Percentiles rank a stretch among this genome's conserved stretches.
Evolutionary conservation across 2,329 filamentous ascomycete genomes (phyloP).

Genomic region (Fonsecaea nubica): DNA sequence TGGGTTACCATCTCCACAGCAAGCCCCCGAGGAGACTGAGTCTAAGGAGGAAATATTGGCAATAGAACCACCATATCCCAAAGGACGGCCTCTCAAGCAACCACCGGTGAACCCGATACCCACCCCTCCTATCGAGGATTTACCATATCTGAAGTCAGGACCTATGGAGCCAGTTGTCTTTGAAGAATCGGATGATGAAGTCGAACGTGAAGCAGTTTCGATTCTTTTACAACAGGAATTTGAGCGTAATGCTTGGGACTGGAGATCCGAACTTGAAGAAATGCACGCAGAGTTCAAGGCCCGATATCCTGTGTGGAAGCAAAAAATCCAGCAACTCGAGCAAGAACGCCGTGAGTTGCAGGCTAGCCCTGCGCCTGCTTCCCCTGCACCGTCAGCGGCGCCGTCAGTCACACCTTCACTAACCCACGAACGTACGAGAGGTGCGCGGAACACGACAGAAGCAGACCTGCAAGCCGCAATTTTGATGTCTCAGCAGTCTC

Average conservation of each 20-base stretch:
- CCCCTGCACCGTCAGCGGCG: conserved; percentile 43
- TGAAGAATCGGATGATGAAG: conserved; percentile 53
- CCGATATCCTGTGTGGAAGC: conserved; percentile 54
- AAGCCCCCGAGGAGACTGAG: conserved; percentile 39
- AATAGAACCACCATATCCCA: conserved; percentile 31
- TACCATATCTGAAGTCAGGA: conserved; percentile 54
- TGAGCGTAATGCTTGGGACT: conserved; percentile 48
- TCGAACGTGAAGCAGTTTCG: conserved; percentile 49
- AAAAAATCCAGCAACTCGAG: conserved; percentile 52
- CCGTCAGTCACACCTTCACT: conserved; percentile 43
- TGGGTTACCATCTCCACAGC: conserved; percentile 37
- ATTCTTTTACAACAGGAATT: conserved; percentile 49
- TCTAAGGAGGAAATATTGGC: conserved; percentile 26
- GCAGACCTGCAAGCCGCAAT: conserved; percentile 58
- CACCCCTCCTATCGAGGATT: conserved; percentile 49
- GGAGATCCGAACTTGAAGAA: conserved; percentile 49
- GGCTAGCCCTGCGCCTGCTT: conserved; percentile 47
- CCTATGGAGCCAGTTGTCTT: conserved; percentile 54
- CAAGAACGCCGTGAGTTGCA: conserved; percentile 48
- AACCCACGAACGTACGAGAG: conserved; percentile 49
- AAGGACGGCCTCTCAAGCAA: conserved; percentile 38
- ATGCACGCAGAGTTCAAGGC: conserved; percentile 50
- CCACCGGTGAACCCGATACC: conserved; percentile 40
- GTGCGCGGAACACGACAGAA: conserved; percentile 57
- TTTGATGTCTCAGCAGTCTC: conserved; percentile 55